Evolutionary conservation across 1,139 yeast species (phyloP), one percentile per base, ranked within the genome.

Genomic region (Zhuliangozyma parablackwelliae): DNA sequence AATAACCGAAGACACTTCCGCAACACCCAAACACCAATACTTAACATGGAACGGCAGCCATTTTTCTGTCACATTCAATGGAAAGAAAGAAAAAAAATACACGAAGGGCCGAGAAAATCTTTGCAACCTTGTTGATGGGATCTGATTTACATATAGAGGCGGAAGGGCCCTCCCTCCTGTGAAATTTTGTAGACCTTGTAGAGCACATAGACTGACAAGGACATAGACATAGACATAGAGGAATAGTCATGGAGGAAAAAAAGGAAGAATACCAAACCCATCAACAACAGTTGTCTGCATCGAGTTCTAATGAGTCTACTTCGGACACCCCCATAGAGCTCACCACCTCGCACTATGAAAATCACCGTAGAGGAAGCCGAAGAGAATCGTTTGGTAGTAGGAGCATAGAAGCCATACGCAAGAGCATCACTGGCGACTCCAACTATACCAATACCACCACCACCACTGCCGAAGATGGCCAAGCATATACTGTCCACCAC

Each of bases 401-500:
- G 35, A 43, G 53, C 5, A 28, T 45, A 30, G 58, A 49, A 10
- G 40, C 39, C 7, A 33, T 47, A n/a, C 39, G 46, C 29, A 47
- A 38, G 34, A 37, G 43, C 24, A 26, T 41, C 11, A 36, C 41
- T 3, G 49, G 50, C 9, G 44, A 46, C 12, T 26, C 32, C 7
- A 9, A 4, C 4, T 16, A 3, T 16, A 16, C 29, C 36, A 7
- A 23, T 23, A 3, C 3, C 28, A 10, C 28, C 28, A n/a, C 12
- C 7, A 6, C 28, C 12, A 21, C 29, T 11, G 32, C 34, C 10
- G 38, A 38, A n/a, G 25, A 28, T 20, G 32, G 40, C 16, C 16
- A 16, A 11, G 36, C 48, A 21, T 61, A 50, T 42, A 52, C 68
- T 1, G 60, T 59, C 7, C 57, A 55, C 34, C 68, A 63, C 23